Conservation (phyloP, 2,329 filamentous ascomycete genomes). For the Colletotrichum lini region DNA sequence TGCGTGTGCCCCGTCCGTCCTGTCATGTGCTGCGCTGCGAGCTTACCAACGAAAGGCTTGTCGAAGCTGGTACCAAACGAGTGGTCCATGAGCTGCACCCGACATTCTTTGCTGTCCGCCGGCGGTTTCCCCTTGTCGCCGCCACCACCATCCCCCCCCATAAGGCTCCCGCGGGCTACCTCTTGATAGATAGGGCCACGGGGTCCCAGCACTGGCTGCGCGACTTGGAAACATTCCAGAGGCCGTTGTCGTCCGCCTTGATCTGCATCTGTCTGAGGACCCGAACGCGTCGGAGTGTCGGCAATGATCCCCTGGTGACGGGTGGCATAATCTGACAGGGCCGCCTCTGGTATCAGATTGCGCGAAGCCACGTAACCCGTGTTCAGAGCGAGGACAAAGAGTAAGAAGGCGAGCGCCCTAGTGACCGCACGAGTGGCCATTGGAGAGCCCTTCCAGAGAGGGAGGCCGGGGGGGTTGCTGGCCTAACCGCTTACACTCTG, state of each 20-base stretch:
- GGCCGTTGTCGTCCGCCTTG: constrained; percentile 7
- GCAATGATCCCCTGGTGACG: constrained; percentile 32
- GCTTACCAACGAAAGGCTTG: constrained; percentile 78
- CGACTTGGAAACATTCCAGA: constrained; percentile 78
- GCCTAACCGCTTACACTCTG: constrained; percentile 21
- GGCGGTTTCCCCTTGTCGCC: constrained; percentile 30
- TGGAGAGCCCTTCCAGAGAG: constrained; percentile 4
- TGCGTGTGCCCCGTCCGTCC: constrained; percentile 1
- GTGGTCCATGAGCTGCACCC: constrained; percentile 77
- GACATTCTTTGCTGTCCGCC: constrained; percentile 53
- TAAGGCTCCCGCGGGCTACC: constrained; percentile 37
- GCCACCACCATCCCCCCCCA: constrained; percentile 39
- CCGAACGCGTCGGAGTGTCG: constrained; percentile 23
- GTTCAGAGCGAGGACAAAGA: constrained; percentile 35
- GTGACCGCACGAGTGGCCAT: constrained; percentile 22
- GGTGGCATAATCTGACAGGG: constrained; percentile 22
- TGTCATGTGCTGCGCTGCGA: background rate
- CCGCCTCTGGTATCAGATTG: constrained; percentile 15
- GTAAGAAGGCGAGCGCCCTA: constrained; percentile 31
- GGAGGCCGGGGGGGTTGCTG: background rate
- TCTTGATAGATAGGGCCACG: constrained; percentile 49
- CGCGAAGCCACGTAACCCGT: constrained; percentile 31
- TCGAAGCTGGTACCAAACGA: constrained; percentile 81
- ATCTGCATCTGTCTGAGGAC: constrained; percentile 19
- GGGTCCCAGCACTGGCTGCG: constrained; percentile 73